Conservation (phyloP, 2,329 filamentous ascomycete genomes). For the Pleoardoris graminearum region DNA sequence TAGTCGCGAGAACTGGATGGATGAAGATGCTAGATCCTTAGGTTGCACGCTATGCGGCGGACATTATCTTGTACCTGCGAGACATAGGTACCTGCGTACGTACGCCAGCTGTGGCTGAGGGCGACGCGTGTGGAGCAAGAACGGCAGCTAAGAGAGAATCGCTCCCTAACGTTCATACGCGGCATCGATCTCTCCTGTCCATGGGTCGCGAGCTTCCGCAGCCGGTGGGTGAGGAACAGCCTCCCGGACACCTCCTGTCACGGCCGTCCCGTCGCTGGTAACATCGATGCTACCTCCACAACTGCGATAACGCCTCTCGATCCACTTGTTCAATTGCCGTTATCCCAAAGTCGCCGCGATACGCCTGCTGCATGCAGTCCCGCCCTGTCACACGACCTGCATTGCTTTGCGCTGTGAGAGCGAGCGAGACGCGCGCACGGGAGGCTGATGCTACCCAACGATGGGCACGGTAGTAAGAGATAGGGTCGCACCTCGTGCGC, state of each 20-base stretch:
- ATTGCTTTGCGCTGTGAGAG: constrained; percentile 10
- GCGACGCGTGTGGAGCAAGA: background rate
- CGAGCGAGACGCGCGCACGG: constrained; percentile 3
- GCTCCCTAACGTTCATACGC: too few species aligned
- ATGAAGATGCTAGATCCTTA: too few species aligned
- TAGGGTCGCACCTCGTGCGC: constrained; percentile 14
- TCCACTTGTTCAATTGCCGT: constrained; percentile 3
- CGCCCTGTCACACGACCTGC: constrained; percentile 8
- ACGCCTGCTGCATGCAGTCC: constrained; percentile 11
- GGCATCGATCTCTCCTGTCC: background rate
- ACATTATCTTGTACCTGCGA: too few species aligned
- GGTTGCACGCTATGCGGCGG: too few species aligned
- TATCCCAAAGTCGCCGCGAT: constrained; percentile 8
- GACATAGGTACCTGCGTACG: background rate
- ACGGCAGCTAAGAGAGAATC: background rate
- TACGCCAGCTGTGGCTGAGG: background rate
- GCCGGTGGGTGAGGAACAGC: background rate
- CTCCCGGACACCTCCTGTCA: background rate
- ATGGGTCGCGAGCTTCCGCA: background rate
- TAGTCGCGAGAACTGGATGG: too few species aligned
- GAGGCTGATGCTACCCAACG: constrained; percentile 18
- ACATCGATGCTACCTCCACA: constrained; percentile 16
- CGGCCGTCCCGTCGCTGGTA: background rate
- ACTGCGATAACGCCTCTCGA: constrained; percentile 13
- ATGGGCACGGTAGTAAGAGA: constrained; percentile 5